phyloP scores from a whole-genome alignment of 495 filamentous ascomycete species.

The Neurospora cerealis region DNA sequence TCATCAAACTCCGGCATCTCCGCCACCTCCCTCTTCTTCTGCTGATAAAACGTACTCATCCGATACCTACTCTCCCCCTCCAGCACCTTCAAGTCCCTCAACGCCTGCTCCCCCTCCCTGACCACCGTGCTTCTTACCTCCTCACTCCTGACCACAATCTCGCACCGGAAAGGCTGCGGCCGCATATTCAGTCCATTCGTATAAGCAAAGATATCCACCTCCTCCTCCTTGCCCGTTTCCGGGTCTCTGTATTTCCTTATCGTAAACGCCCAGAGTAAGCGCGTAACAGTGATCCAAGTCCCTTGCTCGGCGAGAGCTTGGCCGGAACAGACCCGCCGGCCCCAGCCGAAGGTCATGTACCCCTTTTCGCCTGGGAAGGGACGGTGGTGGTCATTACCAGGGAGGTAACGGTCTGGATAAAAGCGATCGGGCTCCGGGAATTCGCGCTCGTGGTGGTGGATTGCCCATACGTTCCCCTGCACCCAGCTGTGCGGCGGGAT shows the following conservation, averaged over 20 bases:
- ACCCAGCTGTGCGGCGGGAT: slow-evolving; percentile 48
- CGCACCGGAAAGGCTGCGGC: slow-evolving; percentile 42
- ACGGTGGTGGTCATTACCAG: slow-evolving; percentile 36
- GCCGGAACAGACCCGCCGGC: slow-evolving; percentile 48
- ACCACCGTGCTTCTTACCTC: slow-evolving; percentile 43
- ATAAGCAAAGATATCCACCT: slow-evolving; percentile 43
- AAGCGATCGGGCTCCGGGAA: slow-evolving; percentile 54
- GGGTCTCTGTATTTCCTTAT: slow-evolving; percentile 39
- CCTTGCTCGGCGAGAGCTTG: slow-evolving; percentile 50
- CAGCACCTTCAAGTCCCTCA: slow-evolving; percentile 41
- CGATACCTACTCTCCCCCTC: slow-evolving; percentile 50
- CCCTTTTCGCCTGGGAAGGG: slow-evolving; percentile 50
- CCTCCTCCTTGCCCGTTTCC: slow-evolving; percentile 36
- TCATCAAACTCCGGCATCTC: slow-evolving; percentile 23
- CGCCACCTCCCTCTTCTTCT: slow-evolving; percentile 19
- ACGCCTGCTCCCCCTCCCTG: slow-evolving; percentile 44
- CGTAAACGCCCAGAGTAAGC: slow-evolving; percentile 46
- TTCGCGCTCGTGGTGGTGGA: slow-evolving; percentile 53
- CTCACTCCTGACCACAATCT: slow-evolving; percentile 37
- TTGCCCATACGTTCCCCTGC: slow-evolving; percentile 55
- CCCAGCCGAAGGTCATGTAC: slow-evolving; percentile 58
- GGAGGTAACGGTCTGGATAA: slow-evolving; percentile 37
- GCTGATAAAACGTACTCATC: slow-evolving; percentile 44
- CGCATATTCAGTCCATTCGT: slow-evolving; percentile 49
- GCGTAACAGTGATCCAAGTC: slow-evolving; percentile 45